These are phyloP conservation scores for Rhynchosporium graminicola DNA, from an alignment of 2,329 filamentous ascomycete species.

Conservation along the genomic window DNA sequence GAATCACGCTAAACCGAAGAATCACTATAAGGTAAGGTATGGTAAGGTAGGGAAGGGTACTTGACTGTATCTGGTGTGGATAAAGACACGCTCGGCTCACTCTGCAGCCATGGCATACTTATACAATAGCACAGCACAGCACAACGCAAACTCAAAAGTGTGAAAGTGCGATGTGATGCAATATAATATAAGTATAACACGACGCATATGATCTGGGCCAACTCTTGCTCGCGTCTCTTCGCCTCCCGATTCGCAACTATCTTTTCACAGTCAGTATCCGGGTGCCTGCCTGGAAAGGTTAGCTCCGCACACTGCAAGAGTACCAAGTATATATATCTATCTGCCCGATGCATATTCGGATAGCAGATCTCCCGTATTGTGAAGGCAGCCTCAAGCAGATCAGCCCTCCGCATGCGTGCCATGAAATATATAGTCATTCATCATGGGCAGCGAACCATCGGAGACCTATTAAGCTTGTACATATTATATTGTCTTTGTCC, in stretches of 20 bases:
- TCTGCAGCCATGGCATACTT: not conserved
- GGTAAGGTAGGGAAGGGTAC: too few species aligned
- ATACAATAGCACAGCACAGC: not conserved
- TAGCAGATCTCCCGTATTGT: not conserved
- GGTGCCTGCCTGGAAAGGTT: not conserved
- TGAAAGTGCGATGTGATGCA: too few species aligned
- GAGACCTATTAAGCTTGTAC: not conserved
- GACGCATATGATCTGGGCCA: not conserved
- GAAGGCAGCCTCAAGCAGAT: not conserved
- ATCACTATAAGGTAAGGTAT: too few species aligned
- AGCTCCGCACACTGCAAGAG: too few species aligned
- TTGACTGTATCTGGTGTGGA: not conserved
- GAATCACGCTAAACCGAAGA: too few species aligned
- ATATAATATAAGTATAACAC: too few species aligned
- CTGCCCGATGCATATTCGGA: not conserved
- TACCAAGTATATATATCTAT: too few species aligned
- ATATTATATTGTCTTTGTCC: not conserved
- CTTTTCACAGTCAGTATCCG: not conserved
- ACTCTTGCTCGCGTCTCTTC: not conserved
- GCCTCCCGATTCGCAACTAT: not conserved
- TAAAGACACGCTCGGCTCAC: not conserved
- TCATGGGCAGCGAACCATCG: conserved; percentile 1
- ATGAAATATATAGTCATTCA: not conserved
- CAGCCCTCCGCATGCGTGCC: not conserved
- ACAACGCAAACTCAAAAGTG: too few species aligned